These are phyloP conservation scores for Fomitopsis palustris DNA, from an alignment of 1,284 basidiomycete species.

Conservation along the genomic window DNA sequence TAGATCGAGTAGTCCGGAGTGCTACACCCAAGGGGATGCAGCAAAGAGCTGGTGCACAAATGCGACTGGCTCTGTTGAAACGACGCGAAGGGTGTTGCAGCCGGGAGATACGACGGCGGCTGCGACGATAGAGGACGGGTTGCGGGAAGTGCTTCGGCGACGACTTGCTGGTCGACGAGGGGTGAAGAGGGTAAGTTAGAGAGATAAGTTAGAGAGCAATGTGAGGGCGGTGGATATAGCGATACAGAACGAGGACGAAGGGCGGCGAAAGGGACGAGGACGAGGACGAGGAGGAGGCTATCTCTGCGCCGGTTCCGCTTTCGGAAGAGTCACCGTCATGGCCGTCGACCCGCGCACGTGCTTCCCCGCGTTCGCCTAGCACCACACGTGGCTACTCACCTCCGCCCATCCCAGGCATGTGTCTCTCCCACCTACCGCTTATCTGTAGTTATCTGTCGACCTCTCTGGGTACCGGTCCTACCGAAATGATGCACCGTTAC, in stretches of 20 bases:
- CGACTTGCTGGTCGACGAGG: too few relatives aligned
- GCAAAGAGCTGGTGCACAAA: background rate
- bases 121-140: background rate
- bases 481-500: too few relatives aligned
- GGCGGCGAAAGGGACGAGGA: background rate
- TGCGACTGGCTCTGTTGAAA: background rate
- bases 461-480: too few relatives aligned
- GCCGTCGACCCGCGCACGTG: background rate
- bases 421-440: too few relatives aligned
- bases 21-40: background rate
- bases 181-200: background rate
- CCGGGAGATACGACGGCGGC: background rate
- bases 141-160: background rate
- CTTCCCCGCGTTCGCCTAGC: background rate
- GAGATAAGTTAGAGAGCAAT: conserved; percentile 1
- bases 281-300: background rate
- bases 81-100: background rate
- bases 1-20: conserved; percentile 10
- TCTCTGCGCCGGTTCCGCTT: background rate
- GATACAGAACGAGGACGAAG: background rate
- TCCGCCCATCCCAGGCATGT: background rate
- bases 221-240: background rate
- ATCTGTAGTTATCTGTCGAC: too few relatives aligned
- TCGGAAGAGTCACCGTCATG: background rate
- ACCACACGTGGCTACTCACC: background rate